Base-by-base conservation (phyloP, 78 protist species). In the Dictyostelium firmibasis region DNA sequence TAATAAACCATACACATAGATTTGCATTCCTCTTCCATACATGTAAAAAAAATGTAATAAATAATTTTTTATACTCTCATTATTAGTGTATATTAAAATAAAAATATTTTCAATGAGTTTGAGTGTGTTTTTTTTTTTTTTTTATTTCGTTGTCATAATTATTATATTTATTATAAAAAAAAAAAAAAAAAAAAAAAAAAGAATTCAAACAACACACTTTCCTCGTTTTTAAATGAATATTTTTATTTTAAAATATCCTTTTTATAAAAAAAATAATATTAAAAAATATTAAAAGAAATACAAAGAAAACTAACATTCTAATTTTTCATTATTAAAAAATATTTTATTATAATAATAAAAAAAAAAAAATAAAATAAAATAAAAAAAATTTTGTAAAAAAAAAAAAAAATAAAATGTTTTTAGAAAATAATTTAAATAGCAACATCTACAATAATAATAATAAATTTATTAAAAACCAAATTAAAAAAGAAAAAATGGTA, bases 401-500 rank as follows among this genome's bases (percentile, higher is more conserved):
- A 50, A 50, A 50, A 50, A 4, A 16, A 50, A 50, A 16, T 14
- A 50, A 50, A 50, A 50, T 50, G 62, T 50, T 50, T 50, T 57
- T 57, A 57, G n/a, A 57, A 57, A 57, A 18, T 57, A 50, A 50
- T 38, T n/a, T n/a, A 10, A 10, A 44, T 44, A 44, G 2, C 13
- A 44, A 44, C 13, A 44, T 13, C 13, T 0, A 60, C 23, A n/a
- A n/a, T 62, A 62, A 4, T 25, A 62, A n/a, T n/a, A 64, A 67
- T 67, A 67, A 67, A 67, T 27, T 27, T 7, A n/a, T 25, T 25
- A 64, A 27, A 27, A 67, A 67, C 25, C 13, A 67, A 67, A 67
- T 67, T 27, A 72, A 72, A 29, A 33, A 33, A 33, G 35, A 35
- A 3, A 77, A 33, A 77, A 86, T 86, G 92, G 92, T 86, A 25